phyloP scores from a whole-genome alignment of 805 yeast genomes.

The Saccharomycopsis capsularis region DNA sequence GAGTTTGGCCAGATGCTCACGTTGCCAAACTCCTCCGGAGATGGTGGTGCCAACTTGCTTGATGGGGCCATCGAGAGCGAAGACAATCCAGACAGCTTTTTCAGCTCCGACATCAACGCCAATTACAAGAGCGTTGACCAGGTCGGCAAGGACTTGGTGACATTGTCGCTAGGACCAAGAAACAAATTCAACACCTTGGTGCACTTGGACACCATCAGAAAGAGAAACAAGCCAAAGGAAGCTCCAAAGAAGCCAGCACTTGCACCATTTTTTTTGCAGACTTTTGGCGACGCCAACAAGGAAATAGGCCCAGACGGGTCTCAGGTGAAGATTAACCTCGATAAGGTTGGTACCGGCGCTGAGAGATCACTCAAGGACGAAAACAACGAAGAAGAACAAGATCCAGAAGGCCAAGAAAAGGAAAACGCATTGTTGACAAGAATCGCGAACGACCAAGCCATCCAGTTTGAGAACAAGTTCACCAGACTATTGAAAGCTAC shows the following conservation, averaged over 20 bases:
- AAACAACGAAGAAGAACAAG: constrained; percentile 26
- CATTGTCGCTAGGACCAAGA: constrained; percentile 73
- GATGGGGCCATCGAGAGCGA: constrained; percentile 63
- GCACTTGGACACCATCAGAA: constrained; percentile 76
- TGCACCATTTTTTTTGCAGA: constrained; percentile 73
- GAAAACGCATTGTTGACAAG: constrained; percentile 24
- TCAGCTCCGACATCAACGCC: constrained; percentile 19
- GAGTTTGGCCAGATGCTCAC: constrained; percentile 51
- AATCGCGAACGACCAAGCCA: constrained; percentile 21
- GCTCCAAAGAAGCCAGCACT: constrained; percentile 79
- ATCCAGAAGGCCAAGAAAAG: constrained; percentile 24
- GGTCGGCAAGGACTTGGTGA: constrained; percentile 53
- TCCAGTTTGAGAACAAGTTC: constrained; percentile 65
- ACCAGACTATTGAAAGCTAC: constrained; percentile 53
- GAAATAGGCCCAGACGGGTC: constrained; percentile 22
- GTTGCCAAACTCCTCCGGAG: constrained; percentile 75
- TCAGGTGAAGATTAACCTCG: constrained; percentile 21
- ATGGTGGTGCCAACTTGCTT: constrained; percentile 60
- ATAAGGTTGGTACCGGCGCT: constrained; percentile 27
- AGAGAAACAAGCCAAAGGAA: constrained; percentile 84
- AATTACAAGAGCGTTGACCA: constrained; percentile 53
- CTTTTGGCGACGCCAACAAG: constrained; percentile 41
- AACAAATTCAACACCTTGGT: constrained; percentile 70
- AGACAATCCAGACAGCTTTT: constrained; percentile 25
- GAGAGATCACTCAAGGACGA: constrained; percentile 21